phyloP scores from a whole-genome alignment of 2,329 filamentous ascomycete genomes.

The Diaporthe humulicola region DNA sequence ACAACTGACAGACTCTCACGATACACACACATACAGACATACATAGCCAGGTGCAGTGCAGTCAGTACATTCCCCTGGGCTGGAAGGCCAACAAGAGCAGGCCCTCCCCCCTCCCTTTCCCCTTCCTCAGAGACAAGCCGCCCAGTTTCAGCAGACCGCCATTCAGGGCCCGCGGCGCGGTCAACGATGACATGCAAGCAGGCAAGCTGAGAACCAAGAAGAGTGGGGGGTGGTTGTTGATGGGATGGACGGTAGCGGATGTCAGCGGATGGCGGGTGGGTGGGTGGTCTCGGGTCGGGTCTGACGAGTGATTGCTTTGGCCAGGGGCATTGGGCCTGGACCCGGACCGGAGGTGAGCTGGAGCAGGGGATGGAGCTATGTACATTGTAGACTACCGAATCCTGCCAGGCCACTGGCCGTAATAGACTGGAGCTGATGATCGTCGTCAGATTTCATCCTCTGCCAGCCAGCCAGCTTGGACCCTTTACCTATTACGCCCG shows the following conservation, averaged over 20 bases:
- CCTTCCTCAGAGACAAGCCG: conserved; percentile 1
- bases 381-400: too few relatives aligned
- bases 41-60: not conserved
- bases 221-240: not conserved
- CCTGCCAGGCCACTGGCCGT: not conserved
- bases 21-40: not conserved
- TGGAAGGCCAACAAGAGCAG: not conserved
- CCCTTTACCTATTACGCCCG: not conserved
- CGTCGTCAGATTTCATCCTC: not conserved
- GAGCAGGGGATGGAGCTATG: conserved; percentile 12
- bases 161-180: conserved; percentile 3
- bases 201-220: conserved; percentile 8
- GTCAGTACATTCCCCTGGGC: too few relatives aligned
- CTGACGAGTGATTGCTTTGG: conserved; percentile 12
- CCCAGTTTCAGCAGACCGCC: conserved; percentile 26
- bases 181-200: conserved; percentile 12
- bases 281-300: conserved; percentile 28
- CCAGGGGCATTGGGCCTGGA: conserved; percentile 1
- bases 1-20: not conserved
- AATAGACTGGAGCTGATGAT: conserved; percentile 20
- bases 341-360: conserved; percentile 20
- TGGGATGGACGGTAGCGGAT: conserved; percentile 1
- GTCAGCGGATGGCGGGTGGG: not conserved
- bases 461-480: conserved; percentile 12
- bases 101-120: not conserved